Conservation (phyloP, 140 eudicot species). For the Senecio squalidus region DNA sequence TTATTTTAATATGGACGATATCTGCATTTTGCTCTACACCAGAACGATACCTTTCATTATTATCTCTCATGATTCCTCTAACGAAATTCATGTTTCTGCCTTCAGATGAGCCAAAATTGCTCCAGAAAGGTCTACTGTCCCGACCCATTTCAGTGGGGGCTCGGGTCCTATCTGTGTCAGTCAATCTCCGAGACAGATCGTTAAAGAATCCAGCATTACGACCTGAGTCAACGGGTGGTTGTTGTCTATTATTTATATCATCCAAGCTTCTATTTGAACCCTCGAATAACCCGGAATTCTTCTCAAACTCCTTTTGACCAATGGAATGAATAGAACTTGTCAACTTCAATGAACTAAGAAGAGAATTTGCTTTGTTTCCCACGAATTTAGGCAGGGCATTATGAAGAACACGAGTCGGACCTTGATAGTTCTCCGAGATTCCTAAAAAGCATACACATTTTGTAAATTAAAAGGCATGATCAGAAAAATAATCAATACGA, state of each 20-base stretch:
- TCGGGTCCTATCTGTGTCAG: neutral
- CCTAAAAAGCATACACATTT: constrained; percentile 9
- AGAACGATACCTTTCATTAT: constrained; percentile 8
- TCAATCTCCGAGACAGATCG: constrained; percentile 9
- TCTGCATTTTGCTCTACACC: constrained; percentile 57
- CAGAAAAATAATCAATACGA: neutral
- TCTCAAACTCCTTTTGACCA: constrained; percentile 42
- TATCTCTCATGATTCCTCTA: constrained; percentile 26
- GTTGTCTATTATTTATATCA: neutral
- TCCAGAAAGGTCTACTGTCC: constrained; percentile 11
- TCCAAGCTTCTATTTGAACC: neutral
- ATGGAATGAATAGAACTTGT: constrained; percentile 43
- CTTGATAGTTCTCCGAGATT: neutral
- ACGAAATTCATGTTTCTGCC: constrained; percentile 25
- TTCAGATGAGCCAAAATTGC: constrained; percentile 1
- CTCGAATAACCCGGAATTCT: constrained; percentile 6
- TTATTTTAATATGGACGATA: constrained; percentile 68
- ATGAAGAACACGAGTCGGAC: constrained; percentile 9
- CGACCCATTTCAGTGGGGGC: constrained; percentile 19
- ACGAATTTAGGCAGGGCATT: constrained; percentile 17
- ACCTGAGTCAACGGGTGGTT: neutral
- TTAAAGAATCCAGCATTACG: constrained; percentile 6
- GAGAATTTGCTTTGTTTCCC: constrained; percentile 10
- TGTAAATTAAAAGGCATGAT: neutral
- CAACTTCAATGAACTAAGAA: constrained; percentile 26